Evolutionary conservation across 441 rosid genomes (phyloP), one percentile per base, ranked within the genome.

Genomic region (Gossypium aridum): DNA sequence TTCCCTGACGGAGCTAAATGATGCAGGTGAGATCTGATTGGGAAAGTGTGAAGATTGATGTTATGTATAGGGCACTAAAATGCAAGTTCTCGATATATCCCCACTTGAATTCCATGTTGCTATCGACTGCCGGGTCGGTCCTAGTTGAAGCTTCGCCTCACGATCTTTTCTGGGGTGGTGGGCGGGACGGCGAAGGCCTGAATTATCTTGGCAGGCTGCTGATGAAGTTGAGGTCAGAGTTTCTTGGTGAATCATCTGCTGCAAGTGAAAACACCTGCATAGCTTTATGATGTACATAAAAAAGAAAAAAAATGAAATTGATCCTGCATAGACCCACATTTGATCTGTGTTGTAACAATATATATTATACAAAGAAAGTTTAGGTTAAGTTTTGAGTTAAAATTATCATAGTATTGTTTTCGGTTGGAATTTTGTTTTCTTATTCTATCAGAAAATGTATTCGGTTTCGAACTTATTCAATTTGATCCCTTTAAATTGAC

Each of bases 101-200:
- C 77, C 94, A 92, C 78, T 80, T 92, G 85, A 90, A 92, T 34
- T 84, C 87, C 8, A 86, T 88, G 90, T 83, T 94, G 82, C 88
- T 89, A 10, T 89, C 94, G 2, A 91, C 97, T 3, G 89, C 82
- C 64, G 97, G 97, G 28, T 91, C 93, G 0, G 89, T 88, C 59
- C 90, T 94, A 2, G 97, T 92, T 20, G 97, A 94, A 86, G 96
- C 98, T 65, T 92, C 97, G 34, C 98, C 97, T 0, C 97, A 92
- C 16, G 94, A 94, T 87, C 94, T 89, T 9, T 94, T 90, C 64
- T 92, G 98, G 98, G 97, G 97, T 12, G 97, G 98, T 57, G 97
- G 98, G 23, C 85, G 96, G 2, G 98, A 94, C 59, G 98, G 97
- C 31, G 98, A 91, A 85, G 98, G 97, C 77, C 85, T 94, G 51